Evolutionary conservation across 2,329 filamentous ascomycete species (phyloP), one percentile per base, ranked within the genome.

Genomic region (Exophiala sideris): DNA sequence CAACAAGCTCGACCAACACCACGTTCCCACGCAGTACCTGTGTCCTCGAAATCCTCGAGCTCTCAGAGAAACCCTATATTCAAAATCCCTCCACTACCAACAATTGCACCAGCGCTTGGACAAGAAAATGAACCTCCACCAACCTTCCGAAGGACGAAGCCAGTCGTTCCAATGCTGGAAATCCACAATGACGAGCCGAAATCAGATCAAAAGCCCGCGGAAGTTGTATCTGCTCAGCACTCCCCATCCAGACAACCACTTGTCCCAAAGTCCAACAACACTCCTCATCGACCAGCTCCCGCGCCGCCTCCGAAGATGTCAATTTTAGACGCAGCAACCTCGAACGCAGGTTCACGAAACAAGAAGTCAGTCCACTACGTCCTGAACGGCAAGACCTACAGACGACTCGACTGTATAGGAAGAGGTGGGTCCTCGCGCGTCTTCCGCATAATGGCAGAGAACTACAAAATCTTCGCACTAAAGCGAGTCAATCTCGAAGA

Each of bases 381-480:
- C 54, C 85, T 99, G 57, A 99, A 99, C 67, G 89, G 90, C 57
- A 95, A 95, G 67, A 82, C 85, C 34, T 99, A 95, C 67, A 94
- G 91, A 18, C 82, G 92, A 44, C 82, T 97, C 58, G 91, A 96
- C 68, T 89, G 88, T 62, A 86, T 99, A 61, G 94, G 94, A 8
- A 86, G 91, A 54, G 94, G 94, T 58, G 94, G 94, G 32, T 96
- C 90, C 63, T 91, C 88, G 46, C 91, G 95, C 66, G 94, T 99
- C 1, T 99, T 96, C 71, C 86, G 91, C 42, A 94, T 99, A 33
- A 95, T 95, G 77, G 92, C 94, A 0, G 94, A 99, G 70, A 97
- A 96, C 67, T 91, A 90, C 66, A 95, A 91, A 69, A 89, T 96
- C 71, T 91, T 96, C 71, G 94, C 94, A 1, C 74, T 99, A 62